Percentiles rank a stretch among this genome's conserved stretches.
Evolutionary conservation across 1,284 basidiomycete genomes (phyloP).

Genomic region (Pholiota adiposa): DNA sequence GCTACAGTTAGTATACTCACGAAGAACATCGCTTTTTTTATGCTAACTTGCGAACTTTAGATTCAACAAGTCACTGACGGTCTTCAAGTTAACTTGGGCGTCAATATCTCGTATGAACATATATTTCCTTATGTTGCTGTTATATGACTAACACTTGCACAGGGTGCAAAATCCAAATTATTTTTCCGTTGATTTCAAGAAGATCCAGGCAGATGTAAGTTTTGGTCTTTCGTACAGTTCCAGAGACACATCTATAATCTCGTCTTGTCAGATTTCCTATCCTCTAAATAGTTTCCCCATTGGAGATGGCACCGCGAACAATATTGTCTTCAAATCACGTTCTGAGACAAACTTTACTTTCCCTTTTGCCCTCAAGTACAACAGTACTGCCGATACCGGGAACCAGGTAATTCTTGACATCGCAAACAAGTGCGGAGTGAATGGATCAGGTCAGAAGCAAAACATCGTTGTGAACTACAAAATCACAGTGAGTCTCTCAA

Average conservation of each 20-base stretch:
- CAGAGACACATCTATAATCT: background rate
- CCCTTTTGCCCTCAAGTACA: slow-evolving; percentile 81
- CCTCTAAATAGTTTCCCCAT: slow-evolving; percentile 71
- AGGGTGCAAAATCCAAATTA: slow-evolving; percentile 89
- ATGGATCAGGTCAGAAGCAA: slow-evolving; percentile 40
- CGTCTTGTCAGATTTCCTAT: slow-evolving; percentile 63
- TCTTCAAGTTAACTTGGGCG: slow-evolving; percentile 64
- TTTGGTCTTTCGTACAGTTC: background rate
- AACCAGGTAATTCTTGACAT: slow-evolving; percentile 67
- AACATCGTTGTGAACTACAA: slow-evolving; percentile 75
- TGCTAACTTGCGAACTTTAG: background rate
- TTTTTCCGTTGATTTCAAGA: slow-evolving; percentile 75
- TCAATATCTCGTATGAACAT: slow-evolving; percentile 63
- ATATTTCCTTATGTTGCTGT: background rate
- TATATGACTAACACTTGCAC: slow-evolving; percentile 5
- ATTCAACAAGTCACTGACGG: slow-evolving; percentile 43
- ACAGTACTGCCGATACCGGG: slow-evolving; percentile 61
- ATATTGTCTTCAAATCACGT: slow-evolving; percentile 70
- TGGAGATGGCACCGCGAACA: slow-evolving; percentile 67
- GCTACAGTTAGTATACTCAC: slow-evolving; percentile 36
- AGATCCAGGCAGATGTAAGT: slow-evolving; percentile 67
- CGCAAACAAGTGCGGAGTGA: slow-evolving; percentile 68
- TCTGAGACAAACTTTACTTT: slow-evolving; percentile 79
- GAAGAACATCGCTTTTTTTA: slow-evolving; percentile 5
- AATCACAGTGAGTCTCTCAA: slow-evolving; percentile 52